Evolutionary conservation across 768 basidiomycete species (phyloP).

Genomic region (Suillus subaureus): DNA sequence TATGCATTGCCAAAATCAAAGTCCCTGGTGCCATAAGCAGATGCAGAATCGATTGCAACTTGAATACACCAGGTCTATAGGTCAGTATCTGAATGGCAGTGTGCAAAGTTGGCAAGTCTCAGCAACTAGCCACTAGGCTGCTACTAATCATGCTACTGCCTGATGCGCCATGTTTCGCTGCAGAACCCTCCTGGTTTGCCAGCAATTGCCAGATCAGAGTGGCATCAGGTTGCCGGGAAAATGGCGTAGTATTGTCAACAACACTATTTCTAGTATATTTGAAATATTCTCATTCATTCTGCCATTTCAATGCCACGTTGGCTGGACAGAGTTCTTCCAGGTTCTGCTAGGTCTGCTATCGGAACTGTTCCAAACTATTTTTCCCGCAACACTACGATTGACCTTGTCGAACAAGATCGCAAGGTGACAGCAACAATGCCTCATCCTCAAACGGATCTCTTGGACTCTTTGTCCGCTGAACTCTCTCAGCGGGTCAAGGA

Average conservation of each 20-base stretch:
- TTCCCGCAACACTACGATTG: neutral
- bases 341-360: neutral
- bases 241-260: neutral
- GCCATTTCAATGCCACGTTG: neutral
- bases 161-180: neutral
- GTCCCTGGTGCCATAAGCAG: too few relatives aligned
- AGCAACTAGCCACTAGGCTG: neutral
- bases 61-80: neutral
- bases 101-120: neutral
- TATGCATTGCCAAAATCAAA: neutral
- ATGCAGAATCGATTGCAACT: neutral
- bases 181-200: neutral
- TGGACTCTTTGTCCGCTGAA: conserved; percentile 5
- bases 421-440: neutral
- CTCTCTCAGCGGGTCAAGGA: conserved; percentile 4
- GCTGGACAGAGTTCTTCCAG: neutral
- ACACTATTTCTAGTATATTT: neutral
- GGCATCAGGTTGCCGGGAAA: neutral
- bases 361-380: neutral
- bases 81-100: neutral
- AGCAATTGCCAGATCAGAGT: neutral
- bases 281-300: neutral
- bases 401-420: neutral
- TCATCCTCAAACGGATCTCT: neutral
- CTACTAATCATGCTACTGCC: neutral